These are phyloP conservation scores for Parmelia sp. DNA, from an alignment of 495 filamentous ascomycete genomes.

Conservation along the genomic window DNA sequence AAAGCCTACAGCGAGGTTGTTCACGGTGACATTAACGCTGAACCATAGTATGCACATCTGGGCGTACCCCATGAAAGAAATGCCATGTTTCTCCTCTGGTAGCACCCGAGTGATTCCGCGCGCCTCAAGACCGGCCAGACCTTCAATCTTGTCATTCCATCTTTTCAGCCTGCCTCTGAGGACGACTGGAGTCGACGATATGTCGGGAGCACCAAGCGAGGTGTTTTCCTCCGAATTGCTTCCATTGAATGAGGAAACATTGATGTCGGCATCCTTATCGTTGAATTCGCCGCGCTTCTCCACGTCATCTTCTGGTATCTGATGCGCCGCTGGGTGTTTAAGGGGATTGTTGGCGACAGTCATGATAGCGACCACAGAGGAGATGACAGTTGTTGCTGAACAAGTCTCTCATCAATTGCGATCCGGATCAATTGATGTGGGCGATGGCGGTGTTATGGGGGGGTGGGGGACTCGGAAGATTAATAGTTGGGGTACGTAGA, in stretches of 20 bases:
- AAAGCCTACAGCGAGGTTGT: conserved; percentile 65
- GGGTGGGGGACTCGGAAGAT: background rate
- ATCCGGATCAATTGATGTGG: background rate
- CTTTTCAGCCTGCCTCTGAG: conserved; percentile 13
- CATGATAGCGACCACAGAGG: background rate
- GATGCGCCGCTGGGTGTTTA: conserved; percentile 2
- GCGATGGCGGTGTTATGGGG: background rate
- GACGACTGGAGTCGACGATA: conserved; percentile 26
- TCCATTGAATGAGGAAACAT: background rate
- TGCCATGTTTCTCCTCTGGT: conserved; percentile 42
- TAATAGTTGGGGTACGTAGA: background rate
- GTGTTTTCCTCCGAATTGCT: background rate
- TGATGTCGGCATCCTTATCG: conserved; percentile 3
- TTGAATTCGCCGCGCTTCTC: conserved; percentile 15
- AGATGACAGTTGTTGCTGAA: background rate
- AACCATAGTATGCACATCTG: conserved; percentile 69
- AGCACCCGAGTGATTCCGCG: conserved; percentile 64
- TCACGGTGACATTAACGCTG: conserved; percentile 65
- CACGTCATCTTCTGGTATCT: conserved; percentile 10
- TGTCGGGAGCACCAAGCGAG: background rate
- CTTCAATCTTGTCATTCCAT: conserved; percentile 32
- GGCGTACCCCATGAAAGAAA: conserved; percentile 36
- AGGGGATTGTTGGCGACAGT: background rate
- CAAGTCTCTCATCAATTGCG: background rate
- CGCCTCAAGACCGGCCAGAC: conserved; percentile 52